Conservation (phyloP, 2,329 filamentous ascomycete genomes). For the Cercospora sp. region DNA sequence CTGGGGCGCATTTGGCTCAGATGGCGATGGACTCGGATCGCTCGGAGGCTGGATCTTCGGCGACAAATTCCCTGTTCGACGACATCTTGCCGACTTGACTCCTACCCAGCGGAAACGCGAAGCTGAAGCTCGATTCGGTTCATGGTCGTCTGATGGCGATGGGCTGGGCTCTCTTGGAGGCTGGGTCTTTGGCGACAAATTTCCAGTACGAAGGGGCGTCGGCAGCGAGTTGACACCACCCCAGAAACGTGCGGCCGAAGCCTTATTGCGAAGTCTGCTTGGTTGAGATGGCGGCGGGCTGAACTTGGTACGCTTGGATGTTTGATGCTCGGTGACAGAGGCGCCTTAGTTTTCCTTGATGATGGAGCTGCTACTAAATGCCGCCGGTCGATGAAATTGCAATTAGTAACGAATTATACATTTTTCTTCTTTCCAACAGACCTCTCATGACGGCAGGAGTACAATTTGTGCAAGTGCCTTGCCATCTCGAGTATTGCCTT, state of each 20-base stretch:
- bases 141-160: not conserved
- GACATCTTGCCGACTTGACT: not conserved
- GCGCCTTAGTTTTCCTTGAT: too few species aligned
- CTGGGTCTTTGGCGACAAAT: not conserved
- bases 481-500: too few species aligned
- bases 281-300: not conserved
- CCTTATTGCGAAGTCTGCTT: not conserved
- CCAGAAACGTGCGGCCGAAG: not conserved
- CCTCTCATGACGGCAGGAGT: too few species aligned
- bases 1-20: not conserved
- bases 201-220: not conserved
- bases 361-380: too few species aligned
- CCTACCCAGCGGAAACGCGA: not conserved
- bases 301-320: too few species aligned
- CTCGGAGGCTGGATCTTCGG: not conserved
- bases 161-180: not conserved
- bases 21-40: not conserved
- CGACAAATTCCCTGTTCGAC: not conserved
- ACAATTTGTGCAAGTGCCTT: too few species aligned
- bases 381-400: not conserved
- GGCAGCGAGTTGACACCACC: not conserved
- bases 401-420: not conserved
- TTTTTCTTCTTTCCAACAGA: not conserved
- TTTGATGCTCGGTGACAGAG: too few species aligned
- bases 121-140: not conserved